Conservation (phyloP, 495 filamentous ascomycete species). For the Parathielavia hyrcaniae region DNA sequence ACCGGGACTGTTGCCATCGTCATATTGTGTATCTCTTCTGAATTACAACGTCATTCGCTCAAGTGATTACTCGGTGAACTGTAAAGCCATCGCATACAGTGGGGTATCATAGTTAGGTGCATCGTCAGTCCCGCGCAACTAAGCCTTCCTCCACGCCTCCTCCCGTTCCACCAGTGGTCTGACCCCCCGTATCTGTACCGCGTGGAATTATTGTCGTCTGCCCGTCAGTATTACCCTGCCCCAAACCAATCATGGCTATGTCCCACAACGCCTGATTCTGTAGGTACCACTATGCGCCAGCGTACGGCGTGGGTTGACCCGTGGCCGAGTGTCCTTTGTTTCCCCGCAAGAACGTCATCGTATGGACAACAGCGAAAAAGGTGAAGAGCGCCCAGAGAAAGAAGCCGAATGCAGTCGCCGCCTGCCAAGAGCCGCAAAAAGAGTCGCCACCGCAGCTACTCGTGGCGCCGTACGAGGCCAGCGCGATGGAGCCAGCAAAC, state of each 20-base stretch:
- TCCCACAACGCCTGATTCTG: neutral
- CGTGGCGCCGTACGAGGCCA: constrained; percentile 54
- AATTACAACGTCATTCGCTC: too few species aligned
- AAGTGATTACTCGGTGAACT: too few species aligned
- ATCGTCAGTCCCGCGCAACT: too few species aligned
- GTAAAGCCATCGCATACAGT: too few species aligned
- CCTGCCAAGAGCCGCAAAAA: constrained; percentile 38
- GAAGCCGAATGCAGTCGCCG: constrained; percentile 44
- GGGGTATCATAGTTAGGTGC: too few species aligned
- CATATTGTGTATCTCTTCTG: too few species aligned
- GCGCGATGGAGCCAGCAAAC: constrained; percentile 75
- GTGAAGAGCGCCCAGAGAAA: constrained; percentile 42
- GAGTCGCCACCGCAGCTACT: constrained; percentile 29
- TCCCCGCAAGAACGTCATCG: constrained; percentile 28
- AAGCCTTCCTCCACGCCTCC: too few species aligned
- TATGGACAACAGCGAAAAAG: constrained; percentile 36
- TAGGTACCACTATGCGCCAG: constrained; percentile 23
- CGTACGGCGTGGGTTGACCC: constrained; percentile 27
- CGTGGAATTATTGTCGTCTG: neutral
- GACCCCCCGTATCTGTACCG: too few species aligned
- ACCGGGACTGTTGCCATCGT: too few species aligned
- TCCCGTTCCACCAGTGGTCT: too few species aligned
- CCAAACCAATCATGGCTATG: neutral
- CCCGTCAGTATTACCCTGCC: neutral
- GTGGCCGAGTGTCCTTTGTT: constrained; percentile 28